A percentile compares a stretch with the other conserved stretches of the same genome.
Evolutionary conservation across 1,284 basidiomycete genomes (phyloP).

Genomic region (Microbotryum lychnidis-dioicae): DNA sequence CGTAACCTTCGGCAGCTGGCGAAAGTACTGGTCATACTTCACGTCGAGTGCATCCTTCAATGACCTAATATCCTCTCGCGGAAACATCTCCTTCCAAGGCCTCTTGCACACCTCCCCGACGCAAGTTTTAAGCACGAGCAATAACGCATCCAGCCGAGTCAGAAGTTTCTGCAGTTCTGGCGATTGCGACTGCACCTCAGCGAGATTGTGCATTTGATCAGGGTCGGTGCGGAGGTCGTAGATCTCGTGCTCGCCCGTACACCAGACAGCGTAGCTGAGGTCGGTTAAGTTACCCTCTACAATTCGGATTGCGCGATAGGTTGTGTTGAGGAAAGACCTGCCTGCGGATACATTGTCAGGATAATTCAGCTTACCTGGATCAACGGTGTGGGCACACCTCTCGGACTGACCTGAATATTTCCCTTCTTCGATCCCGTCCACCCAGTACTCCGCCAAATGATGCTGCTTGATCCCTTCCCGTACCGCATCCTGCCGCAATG

Average conservation of each 20-base stretch:
- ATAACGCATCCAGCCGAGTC: slow-evolving; percentile 36
- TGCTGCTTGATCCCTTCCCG: slow-evolving; percentile 15
- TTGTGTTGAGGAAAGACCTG: slow-evolving; percentile 25
- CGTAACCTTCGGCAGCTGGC: slow-evolving; percentile 32
- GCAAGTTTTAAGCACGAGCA: slow-evolving; percentile 39
- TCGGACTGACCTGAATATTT: slow-evolving; percentile 23
- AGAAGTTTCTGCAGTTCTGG: slow-evolving; percentile 1
- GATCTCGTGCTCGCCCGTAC: slow-evolving; percentile 39
- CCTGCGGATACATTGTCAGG: background rate
- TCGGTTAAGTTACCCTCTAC: slow-evolving; percentile 30
- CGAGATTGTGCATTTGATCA: slow-evolving; percentile 36
- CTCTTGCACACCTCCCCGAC: slow-evolving; percentile 33
- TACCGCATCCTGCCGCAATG: slow-evolving; percentile 1
- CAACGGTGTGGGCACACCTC: no score
- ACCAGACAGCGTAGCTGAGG: slow-evolving; percentile 38
- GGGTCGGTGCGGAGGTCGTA: slow-evolving; percentile 37
- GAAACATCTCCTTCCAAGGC: slow-evolving; percentile 35
- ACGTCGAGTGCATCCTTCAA: slow-evolving; percentile 28
- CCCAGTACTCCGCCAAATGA: slow-evolving; percentile 37
- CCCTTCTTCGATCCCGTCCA: slow-evolving; percentile 35
- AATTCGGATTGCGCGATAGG: slow-evolving; percentile 37
- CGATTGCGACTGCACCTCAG: slow-evolving; percentile 2
- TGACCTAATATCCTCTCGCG: slow-evolving; percentile 9
- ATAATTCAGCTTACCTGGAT: no score
- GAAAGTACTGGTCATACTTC: slow-evolving; percentile 35